A percentile compares a stretch with the other conserved stretches of the same genome.
These are phyloP conservation scores for Colletotrichum agaves DNA, from an alignment of 2,329 filamentous ascomycete genomes.

Conservation along the genomic window DNA sequence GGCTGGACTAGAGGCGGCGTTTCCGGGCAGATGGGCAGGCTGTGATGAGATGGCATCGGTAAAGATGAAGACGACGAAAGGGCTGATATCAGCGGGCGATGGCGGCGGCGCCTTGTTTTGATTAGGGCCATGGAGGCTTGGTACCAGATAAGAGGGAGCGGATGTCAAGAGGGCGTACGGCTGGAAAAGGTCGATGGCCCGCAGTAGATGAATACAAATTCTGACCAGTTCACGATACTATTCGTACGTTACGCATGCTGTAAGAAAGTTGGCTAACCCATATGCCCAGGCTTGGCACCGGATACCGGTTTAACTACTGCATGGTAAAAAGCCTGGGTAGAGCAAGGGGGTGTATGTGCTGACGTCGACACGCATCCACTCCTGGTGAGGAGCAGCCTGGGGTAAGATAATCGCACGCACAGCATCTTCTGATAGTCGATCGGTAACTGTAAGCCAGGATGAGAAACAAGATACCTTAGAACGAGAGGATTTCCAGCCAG, in stretches of 20 bases:
- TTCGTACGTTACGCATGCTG: too few species aligned
- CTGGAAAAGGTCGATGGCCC: slow-evolving; percentile 14
- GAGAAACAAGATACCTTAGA: background rate
- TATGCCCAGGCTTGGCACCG: background rate
- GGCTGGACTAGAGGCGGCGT: slow-evolving; percentile 30
- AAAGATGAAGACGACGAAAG: background rate
- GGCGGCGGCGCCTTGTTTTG: slow-evolving; percentile 18
- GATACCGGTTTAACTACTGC: background rate
- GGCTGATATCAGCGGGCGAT: background rate
- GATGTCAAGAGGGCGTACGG: slow-evolving; percentile 13
- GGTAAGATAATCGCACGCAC: too few species aligned
- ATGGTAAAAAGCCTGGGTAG: background rate
- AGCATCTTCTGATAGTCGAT: too few species aligned
- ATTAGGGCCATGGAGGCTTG: slow-evolving; percentile 8
- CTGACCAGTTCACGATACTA: slow-evolving; percentile 16
- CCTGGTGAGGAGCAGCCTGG: background rate
- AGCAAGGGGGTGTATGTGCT: background rate
- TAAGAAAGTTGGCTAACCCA: background rate
- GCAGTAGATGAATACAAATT: slow-evolving; percentile 31
- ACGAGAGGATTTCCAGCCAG: background rate
- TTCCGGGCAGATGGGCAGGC: slow-evolving; percentile 22
- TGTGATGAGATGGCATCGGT: slow-evolving; percentile 27
- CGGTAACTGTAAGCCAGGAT: too few species aligned
- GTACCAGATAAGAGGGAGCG: background rate
- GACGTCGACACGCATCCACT: background rate